Base-by-base conservation (phyloP, 352 stramenopile species). In the Achlya hypogyna region DNA sequence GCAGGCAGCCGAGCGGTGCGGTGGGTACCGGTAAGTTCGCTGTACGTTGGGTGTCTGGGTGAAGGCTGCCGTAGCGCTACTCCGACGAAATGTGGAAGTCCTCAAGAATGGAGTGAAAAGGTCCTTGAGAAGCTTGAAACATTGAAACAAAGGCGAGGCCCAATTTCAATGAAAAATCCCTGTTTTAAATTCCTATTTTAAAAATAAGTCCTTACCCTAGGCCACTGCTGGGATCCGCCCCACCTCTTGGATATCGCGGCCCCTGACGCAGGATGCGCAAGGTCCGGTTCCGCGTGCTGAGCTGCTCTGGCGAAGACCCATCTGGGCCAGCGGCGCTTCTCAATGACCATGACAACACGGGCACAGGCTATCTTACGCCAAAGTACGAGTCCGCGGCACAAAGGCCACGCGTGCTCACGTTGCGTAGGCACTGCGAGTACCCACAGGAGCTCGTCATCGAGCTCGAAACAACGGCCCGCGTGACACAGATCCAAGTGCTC, bases 371-470 rank as follows among this genome's bases (percentile, higher is more conserved):
- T 70, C 77, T 93, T 73, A 97, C 90, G 34, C 82, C 88, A 31
- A 86, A 77, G 84, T 90, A 69, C 18, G 74, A 63, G 4, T 18
- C 38, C 58, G 53, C 40, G 34, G 9, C 22, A 9, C 6, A 9
- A 6, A 22, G 18, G 45, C 9, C 6, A 22, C 14, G 25, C 34
- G 23, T 63, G 18, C 9, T 32, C 6, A 25, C n/a, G 53, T 23
- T 18, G 0, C 3, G 16, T 51, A 94, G 86, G 49, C 97, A 96
- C 71, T 97, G 89, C 74, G 78, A 92, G 64, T 98, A 96, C 66
- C 92, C 92, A n/a, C 89, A 97, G 67, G 92, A 98, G 72, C 67
- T 98, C 22, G 84, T 95, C 27, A 75, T 98, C 34, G 73, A 82
- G 49, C 76, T 97, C 40, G 80, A 90, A 22, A 87, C 86, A 9